Percentiles rank a stretch among this genome's conserved stretches.
These are phyloP conservation scores for Colletotrichum higginsianum DNA, from an alignment of 2,329 filamentous ascomycete genomes.

Conservation along the genomic window DNA sequence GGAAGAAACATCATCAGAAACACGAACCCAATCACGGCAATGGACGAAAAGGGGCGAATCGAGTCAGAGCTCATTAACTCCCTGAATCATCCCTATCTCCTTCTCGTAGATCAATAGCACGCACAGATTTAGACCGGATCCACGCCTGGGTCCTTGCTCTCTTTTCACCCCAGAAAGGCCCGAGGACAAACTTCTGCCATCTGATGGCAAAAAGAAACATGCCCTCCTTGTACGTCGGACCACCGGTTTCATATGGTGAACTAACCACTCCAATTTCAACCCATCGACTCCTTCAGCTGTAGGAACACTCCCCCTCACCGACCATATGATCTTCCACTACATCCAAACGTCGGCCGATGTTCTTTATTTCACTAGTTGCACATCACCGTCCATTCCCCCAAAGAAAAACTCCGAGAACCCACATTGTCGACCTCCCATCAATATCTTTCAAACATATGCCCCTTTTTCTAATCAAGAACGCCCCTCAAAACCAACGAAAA, in stretches of 20 bases:
- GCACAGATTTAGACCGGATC: neutral
- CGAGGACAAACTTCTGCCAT: conserved; percentile 12
- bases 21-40: no score
- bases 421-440: neutral
- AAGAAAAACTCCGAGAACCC: neutral
- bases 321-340: neutral
- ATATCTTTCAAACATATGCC: conserved; percentile 29
- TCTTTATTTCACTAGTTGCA: neutral
- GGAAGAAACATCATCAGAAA: neutral
- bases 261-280: neutral
- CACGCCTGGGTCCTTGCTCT: neutral
- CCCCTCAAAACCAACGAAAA: conserved; percentile 7
- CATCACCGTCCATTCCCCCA: neutral
- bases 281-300: neutral
- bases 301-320: neutral
- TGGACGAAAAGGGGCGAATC: neutral
- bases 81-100: neutral
- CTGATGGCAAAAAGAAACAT: conserved; percentile 1
- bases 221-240: neutral
- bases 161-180: neutral
- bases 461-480: neutral
- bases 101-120: neutral
- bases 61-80: neutral
- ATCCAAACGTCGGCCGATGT: conserved; percentile 4
- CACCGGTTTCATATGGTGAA: no score